Percentiles rank a stretch among this genome's conserved stretches.
Conservation (phyloP, 2,329 filamentous ascomycete species). For the Clonostachys chloroleuca region DNA sequence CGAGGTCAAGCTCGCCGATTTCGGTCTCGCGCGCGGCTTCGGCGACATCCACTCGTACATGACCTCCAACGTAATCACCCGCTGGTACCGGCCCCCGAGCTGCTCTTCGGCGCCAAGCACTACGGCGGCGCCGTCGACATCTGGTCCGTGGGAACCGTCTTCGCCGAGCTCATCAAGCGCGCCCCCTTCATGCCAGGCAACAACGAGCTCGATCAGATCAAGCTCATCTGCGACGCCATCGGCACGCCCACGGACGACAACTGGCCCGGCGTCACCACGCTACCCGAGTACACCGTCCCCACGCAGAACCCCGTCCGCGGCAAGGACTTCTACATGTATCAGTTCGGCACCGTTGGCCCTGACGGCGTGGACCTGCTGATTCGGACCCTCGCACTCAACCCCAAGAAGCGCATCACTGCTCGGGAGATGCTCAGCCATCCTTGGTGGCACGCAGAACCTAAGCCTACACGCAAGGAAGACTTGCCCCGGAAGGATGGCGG, state of each 20-base stretch:
- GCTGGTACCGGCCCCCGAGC: conserved; percentile 96
- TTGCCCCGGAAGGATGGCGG: conserved; percentile 74
- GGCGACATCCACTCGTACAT: conserved; percentile 84
- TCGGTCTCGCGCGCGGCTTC: conserved; percentile 86
- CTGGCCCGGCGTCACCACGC: conserved; percentile 84
- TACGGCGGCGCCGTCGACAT: conserved; percentile 91
- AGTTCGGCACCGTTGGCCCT: conserved; percentile 76
- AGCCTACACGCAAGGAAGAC: conserved; percentile 76
- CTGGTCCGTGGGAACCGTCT: conserved; percentile 90
- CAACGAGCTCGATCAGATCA: conserved; percentile 82
- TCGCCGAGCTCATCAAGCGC: conserved; percentile 83
- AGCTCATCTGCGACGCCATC: conserved; percentile 77
- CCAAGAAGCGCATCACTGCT: conserved; percentile 77
- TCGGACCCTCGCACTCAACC: conserved; percentile 80
- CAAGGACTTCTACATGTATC: conserved; percentile 67
- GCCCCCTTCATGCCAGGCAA: conserved; percentile 80
- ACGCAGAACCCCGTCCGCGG: conserved; percentile 58
- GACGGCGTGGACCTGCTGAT: conserved; percentile 86
- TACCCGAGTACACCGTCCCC: conserved; percentile 76
- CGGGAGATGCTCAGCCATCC: conserved; percentile 72
- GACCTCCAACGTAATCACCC: conserved; percentile 93
- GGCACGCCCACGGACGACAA: conserved; percentile 91
- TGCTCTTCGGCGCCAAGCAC: conserved; percentile 84
- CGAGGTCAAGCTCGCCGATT: conserved; percentile 94
- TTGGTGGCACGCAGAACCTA: conserved; percentile 83